Percentiles rank a stretch among this genome's conserved stretches.
Evolutionary conservation across 2,329 filamentous ascomycete species (phyloP).

Genomic region (Tolypocladium ophioglossoides): DNA sequence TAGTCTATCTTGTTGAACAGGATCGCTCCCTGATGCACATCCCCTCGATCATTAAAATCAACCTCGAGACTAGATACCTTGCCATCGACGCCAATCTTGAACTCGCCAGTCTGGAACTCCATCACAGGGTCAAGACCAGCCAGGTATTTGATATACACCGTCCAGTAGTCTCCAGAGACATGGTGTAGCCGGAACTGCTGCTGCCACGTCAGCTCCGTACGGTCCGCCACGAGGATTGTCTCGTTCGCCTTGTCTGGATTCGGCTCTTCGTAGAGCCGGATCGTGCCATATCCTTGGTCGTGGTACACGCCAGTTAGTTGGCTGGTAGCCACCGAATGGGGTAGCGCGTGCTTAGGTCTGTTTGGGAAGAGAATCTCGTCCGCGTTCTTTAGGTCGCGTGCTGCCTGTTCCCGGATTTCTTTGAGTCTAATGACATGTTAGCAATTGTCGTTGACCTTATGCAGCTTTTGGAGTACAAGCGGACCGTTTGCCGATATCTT

Average conservation of each 20-base stretch:
- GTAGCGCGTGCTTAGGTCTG: neutral
- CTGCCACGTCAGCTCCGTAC: neutral
- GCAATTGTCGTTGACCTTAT: too few species aligned
- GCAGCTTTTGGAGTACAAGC: neutral
- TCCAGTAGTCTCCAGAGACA: too few species aligned
- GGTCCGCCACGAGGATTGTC: neutral
- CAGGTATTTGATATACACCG: too few species aligned
- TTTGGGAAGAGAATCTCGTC: neutral
- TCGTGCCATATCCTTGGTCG: neutral
- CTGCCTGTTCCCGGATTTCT: neutral
- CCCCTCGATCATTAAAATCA: too few species aligned
- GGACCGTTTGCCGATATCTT: neutral
- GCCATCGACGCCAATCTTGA: too few species aligned
- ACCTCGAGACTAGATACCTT: too few species aligned
- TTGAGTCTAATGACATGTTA: neutral
- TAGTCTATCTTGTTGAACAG: too few species aligned
- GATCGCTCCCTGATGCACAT: too few species aligned
- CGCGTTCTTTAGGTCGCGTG: neutral
- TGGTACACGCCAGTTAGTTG: neutral
- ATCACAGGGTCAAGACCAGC: too few species aligned
- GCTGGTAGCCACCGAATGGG: neutral
- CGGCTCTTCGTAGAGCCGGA: neutral
- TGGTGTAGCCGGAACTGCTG: neutral
- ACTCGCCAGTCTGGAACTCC: too few species aligned
- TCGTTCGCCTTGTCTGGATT: neutral